These are phyloP conservation scores for Phytophthora fragariaefolia DNA, from an alignment of 352 stramenopile species.

Conservation along the genomic window DNA sequence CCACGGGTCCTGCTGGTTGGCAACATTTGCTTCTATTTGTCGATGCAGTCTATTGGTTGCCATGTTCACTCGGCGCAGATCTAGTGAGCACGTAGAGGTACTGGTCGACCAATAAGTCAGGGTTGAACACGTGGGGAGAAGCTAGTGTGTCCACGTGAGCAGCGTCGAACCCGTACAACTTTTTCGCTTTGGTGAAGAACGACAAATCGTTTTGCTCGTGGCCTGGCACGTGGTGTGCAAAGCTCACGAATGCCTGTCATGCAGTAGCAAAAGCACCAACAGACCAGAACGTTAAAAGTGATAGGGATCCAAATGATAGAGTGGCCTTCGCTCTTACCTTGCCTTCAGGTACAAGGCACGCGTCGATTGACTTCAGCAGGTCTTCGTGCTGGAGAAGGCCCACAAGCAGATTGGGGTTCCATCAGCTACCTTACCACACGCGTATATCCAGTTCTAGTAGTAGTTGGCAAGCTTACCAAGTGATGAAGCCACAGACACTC, in stretches of 20 bases:
- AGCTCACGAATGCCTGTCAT: constrained; percentile 53
- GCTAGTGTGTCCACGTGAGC: constrained; percentile 49
- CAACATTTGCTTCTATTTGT: neutral
- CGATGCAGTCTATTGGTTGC: neutral
- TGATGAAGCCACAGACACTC: constrained; percentile 65
- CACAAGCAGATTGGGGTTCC: neutral
- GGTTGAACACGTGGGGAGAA: constrained; percentile 52
- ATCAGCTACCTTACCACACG: neutral
- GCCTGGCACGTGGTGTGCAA: constrained; percentile 58
- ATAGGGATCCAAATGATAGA: constrained; percentile 4
- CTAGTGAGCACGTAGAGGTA: constrained; percentile 56
- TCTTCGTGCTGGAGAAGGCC: constrained; percentile 41
- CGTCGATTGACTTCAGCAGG: constrained; percentile 50
- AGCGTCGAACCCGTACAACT: constrained; percentile 40
- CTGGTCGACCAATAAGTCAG: constrained; percentile 48
- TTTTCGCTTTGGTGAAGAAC: constrained; percentile 59
- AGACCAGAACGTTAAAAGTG: constrained; percentile 17
- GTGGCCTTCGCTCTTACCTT: constrained; percentile 26
- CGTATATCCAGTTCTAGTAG: neutral
- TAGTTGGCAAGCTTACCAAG: constrained; percentile 40
- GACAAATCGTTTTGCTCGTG: constrained; percentile 56
- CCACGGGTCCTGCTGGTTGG: too few relatives aligned
- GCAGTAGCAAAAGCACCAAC: neutral
- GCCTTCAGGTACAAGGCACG: constrained; percentile 37
- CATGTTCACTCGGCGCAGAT: neutral